Conservation (phyloP, 140 eudicot genomes). For the Ambrosia hybrid region DNA sequence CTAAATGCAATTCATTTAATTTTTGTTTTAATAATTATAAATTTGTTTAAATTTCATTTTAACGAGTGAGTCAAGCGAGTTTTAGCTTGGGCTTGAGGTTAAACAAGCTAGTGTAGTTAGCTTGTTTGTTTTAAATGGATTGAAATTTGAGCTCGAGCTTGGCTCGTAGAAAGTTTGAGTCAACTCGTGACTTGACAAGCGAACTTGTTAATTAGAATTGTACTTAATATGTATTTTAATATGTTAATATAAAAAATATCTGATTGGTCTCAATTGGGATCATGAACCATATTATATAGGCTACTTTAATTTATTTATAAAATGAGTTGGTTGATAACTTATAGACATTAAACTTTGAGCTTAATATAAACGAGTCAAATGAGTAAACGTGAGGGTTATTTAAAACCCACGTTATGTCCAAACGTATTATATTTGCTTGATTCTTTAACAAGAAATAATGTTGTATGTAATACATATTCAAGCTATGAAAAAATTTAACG, state of each 20-base stretch:
- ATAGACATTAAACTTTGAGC: too few species aligned
- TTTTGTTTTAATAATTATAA: too few species aligned
- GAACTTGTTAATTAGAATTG: too few species aligned
- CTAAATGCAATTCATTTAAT: background rate
- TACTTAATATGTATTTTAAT: too few species aligned
- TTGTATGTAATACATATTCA: background rate
- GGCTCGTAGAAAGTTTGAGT: background rate
- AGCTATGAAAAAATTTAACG: background rate
- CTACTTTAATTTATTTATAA: too few species aligned
- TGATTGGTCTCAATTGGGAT: background rate
- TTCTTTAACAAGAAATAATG: background rate
- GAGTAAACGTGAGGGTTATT: background rate
- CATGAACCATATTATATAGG: too few species aligned
- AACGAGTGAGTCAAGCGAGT: background rate
- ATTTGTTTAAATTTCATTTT: background rate
- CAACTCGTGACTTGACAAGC: background rate
- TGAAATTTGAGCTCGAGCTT: background rate
- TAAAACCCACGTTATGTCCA: background rate
- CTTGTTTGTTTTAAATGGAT: background rate
- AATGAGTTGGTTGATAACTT: background rate
- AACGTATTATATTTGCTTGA: background rate
- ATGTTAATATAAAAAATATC: too few species aligned
- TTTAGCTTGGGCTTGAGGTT: too few species aligned
- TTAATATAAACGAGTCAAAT: background rate
- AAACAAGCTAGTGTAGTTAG: too few species aligned